Evolutionary conservation across 352 stramenopile species (phyloP), one percentile per base, ranked within the genome.

Genomic region (Globisporangium camurandrum): DNA sequence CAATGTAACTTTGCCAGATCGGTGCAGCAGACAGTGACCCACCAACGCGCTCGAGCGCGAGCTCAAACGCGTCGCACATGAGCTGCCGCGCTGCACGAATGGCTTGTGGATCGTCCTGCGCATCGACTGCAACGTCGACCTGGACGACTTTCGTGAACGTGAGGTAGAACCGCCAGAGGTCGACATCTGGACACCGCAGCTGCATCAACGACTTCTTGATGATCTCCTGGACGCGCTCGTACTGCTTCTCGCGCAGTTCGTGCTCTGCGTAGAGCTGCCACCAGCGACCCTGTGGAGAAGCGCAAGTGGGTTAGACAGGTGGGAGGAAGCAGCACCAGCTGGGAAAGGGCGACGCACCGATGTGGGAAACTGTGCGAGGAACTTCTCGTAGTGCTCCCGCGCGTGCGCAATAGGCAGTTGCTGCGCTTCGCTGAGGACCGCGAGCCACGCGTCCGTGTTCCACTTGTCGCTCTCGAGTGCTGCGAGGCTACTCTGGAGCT

Each of bases 121-220:
- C 71, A n/a, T n/a, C n/a, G 6, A 82, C 68, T 7, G 80, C 79
- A 38, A 88, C 73, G 40, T 93, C 80, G 41, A 93, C 62, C 44
- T 90, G 84, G 2, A 85, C 78, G 43, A 88, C 78, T 52, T 91
- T 90, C 27, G 81, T 92, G 48, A 95, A 93, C 56, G 84, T 81
- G 27, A 95, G 64, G 61, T 95, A 95, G 43, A 95, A 93, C 3
- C 78, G 65, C 84, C 84, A 95, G 17, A 95, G 66, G 16, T 95
- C 84, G 43, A 95, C 66, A 42, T 92, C 64, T 22, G 79, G 81
- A 47, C 79, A 91, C 19, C 81, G 74, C 39, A 92, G 53, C 62
- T 91, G 68, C 72, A 92, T 88, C 28, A 95, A 74, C 50, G 81
- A 89, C 62, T 88, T 90, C 59, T 88, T 86, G 45, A 95, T 89